Evolutionary conservation across 1,139 yeast species (phyloP), one percentile per base, ranked within the genome.

Genomic region (Hyphopichia burtonii): DNA sequence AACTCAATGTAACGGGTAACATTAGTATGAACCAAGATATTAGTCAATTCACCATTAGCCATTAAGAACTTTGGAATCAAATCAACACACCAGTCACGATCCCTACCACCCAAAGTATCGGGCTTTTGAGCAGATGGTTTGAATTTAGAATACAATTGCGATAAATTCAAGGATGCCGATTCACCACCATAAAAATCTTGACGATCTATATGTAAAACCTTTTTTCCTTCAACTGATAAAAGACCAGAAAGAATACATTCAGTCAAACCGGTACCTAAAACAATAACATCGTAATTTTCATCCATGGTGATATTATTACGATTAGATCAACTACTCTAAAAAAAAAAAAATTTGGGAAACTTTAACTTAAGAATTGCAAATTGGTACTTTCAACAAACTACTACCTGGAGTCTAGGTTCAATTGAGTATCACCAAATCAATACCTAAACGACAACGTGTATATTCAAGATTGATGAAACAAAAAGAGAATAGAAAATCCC

Each of bases 1-100:
- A 94, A 94, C 62, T 93, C 98, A 58, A 94, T 85, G 65, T 91
- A 93, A 52, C 96, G 79, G 20, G 98, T 91, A 41, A 93, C 99
- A 56, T 91, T 93, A 20, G 99, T 93, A 64, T 91, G 96, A 32
- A 87, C 93, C 58, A 93, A 78, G 55, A 93, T 94, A 65, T 91
- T 91, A 54, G 98, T 91, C 68, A 93, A 78, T 63, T 93, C 99
- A 34, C 99, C 99, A 58, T 90, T 89, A 44, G 98, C 94, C 99
- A 93, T 94, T 55, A 94, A 74, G 56, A 93, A 93, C 71, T 93
- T 93, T 40, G 99, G 99, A 56, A 93, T 90, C 70, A 93, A 76
- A 61, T 93, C 99, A 43, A 93, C 91, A 65, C 95, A 90, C 98
- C 99, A 93, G 65, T 93, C 99, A 52, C 99, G 80, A 59, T 90